Percentiles rank a stretch among this genome's conserved stretches.
Conservation (phyloP, 2,329 filamentous ascomycete genomes). For the Pseudogymnoascus sp. region DNA sequence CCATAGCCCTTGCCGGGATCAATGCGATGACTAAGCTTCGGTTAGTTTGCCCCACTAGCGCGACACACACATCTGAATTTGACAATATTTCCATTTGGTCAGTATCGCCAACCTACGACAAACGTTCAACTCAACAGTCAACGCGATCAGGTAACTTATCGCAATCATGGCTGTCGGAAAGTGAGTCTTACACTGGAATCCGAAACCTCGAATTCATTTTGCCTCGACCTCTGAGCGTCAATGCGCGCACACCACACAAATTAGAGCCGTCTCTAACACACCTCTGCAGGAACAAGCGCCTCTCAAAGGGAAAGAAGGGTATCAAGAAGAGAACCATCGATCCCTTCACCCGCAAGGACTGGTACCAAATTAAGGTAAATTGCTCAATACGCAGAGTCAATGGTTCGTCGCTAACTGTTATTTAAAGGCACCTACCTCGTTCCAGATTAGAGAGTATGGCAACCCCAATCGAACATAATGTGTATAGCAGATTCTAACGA, state of each 20-base stretch:
- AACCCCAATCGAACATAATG: slow-evolving; percentile 13
- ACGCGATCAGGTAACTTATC: slow-evolving; percentile 34
- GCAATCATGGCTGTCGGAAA: slow-evolving; percentile 79
- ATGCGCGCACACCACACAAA: not conserved
- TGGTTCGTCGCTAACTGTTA: slow-evolving; percentile 21
- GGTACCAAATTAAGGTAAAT: slow-evolving; percentile 90
- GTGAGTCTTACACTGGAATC: slow-evolving; percentile 35
- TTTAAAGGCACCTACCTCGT: slow-evolving; percentile 78
- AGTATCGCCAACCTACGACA: slow-evolving; percentile 12
- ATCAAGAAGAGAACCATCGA: slow-evolving; percentile 99
- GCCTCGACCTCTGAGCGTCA: slow-evolving; percentile 12
- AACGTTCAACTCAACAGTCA: slow-evolving; percentile 16
- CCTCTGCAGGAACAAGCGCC: slow-evolving; percentile 84
- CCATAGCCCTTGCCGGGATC: slow-evolving; percentile 1
- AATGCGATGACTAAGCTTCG: slow-evolving; percentile 7
- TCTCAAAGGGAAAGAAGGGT: slow-evolving; percentile 99
- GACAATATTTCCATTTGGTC: slow-evolving; percentile 9
- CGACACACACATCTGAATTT: slow-evolving; percentile 9
- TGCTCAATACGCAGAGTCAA: not conserved
- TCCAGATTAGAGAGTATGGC: slow-evolving; percentile 84
- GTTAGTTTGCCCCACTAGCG: slow-evolving; percentile 9
- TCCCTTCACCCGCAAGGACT: slow-evolving; percentile 98
- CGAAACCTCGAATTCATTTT: slow-evolving; percentile 11
- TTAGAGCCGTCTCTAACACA: slow-evolving; percentile 22
- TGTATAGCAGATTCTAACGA: slow-evolving; percentile 20